Evolutionary conservation across 164 flowering plant genomes (phyloP).

Genomic region (Taxillus chinensis): DNA sequence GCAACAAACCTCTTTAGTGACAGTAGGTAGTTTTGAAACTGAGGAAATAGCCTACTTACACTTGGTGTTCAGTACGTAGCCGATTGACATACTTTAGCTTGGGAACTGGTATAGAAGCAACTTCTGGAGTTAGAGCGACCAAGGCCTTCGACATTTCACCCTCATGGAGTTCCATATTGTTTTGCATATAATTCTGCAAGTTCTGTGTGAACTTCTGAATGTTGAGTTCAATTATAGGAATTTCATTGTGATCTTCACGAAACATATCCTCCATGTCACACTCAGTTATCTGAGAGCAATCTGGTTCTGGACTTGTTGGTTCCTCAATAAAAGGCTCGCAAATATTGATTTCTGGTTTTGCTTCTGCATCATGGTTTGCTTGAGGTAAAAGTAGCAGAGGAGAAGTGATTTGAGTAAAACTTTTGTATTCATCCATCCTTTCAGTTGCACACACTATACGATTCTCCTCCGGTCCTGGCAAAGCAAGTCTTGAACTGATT

Average conservation of each 20-base stretch:
- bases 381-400: background rate
- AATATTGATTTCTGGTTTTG: conserved; percentile 8
- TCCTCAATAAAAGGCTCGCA: conserved; percentile 61
- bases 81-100: conserved; percentile 40
- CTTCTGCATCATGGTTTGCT: conserved; percentile 5
- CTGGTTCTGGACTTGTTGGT: conserved; percentile 73
- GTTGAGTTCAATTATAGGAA: conserved; percentile 77
- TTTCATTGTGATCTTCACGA: conserved; percentile 67
- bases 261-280: conserved; percentile 62
- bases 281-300: conserved; percentile 27
- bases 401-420: background rate
- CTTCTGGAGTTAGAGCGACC: conserved; percentile 36
- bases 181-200: conserved; percentile 55
- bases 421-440: background rate
- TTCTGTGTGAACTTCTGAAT: conserved; percentile 55
- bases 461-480: conserved; percentile 85
- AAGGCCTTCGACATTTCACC: conserved; percentile 61
- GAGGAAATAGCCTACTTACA: conserved; percentile 26
- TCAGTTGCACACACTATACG: conserved; percentile 28
- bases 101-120: conserved; percentile 35
- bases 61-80: conserved; percentile 44
- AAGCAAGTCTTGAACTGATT: conserved; percentile 85
- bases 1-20: background rate
- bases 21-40: background rate
- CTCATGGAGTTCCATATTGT: conserved; percentile 61